Conservation (phyloP, 2,329 filamentous ascomycete species). For the Leptoxyphium fumago region DNA sequence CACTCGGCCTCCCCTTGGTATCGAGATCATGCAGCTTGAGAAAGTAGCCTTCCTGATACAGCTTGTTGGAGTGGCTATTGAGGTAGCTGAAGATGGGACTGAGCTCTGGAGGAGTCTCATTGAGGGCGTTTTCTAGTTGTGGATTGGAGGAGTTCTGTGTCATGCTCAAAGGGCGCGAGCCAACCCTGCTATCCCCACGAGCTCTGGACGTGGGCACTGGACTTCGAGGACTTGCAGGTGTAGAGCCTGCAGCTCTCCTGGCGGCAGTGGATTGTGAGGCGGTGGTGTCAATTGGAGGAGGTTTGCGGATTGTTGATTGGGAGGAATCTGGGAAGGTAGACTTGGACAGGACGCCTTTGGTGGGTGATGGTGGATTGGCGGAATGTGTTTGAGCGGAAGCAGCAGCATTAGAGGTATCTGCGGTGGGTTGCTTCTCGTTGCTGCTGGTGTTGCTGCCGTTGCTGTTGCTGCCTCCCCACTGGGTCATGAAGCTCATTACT, state of each 20-base stretch:
- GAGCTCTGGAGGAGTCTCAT: conserved; percentile 81
- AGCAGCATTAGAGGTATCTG: background rate
- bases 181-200: conserved; percentile 33
- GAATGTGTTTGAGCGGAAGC: background rate
- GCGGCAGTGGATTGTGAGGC: conserved; percentile 6
- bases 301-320: conserved; percentile 5
- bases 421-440: background rate
- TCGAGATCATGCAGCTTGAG: conserved; percentile 93
- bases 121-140: conserved; percentile 60
- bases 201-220: conserved; percentile 24
- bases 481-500: conserved; percentile 85
- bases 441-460: background rate
- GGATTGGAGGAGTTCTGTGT: conserved; percentile 73
- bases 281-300: conserved; percentile 13
- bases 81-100: conserved; percentile 87
- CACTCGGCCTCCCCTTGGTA: conserved; percentile 70
- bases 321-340: background rate
- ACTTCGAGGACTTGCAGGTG: background rate
- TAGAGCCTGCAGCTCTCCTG: background rate
- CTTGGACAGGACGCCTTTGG: conserved; percentile 1
- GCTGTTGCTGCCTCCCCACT: conserved; percentile 39
- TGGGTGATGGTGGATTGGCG: background rate
- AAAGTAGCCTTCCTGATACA: conserved; percentile 97
- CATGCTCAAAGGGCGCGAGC: conserved; percentile 68
- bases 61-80: conserved; percentile 88